phyloP scores from a whole-genome alignment of 2,329 filamentous ascomycete species.

The Ramichloridium luteum region DNA sequence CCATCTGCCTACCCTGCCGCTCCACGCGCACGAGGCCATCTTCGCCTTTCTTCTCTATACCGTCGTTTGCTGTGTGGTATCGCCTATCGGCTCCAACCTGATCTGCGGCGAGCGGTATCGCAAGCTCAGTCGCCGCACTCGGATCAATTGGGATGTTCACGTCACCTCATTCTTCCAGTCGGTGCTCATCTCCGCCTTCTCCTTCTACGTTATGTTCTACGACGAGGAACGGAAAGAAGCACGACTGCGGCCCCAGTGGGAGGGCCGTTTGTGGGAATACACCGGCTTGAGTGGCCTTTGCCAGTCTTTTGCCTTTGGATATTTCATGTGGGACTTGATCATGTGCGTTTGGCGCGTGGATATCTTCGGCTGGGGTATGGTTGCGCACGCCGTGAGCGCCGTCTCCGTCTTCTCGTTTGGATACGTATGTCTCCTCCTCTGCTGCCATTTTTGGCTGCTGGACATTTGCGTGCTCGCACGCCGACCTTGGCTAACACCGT shows the following conservation, averaged over 20 bases:
- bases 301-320: conserved; percentile 64
- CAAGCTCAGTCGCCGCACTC: conserved; percentile 48
- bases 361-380: conserved; percentile 63
- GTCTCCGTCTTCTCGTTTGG: conserved; percentile 64
- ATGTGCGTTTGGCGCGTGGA: conserved; percentile 56
- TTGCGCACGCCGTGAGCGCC: conserved; percentile 65
- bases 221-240: conserved; percentile 52
- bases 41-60: conserved; percentile 57
- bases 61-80: conserved; percentile 51
- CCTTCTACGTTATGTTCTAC: conserved; percentile 58
- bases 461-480: too few relatives aligned
- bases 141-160: conserved; percentile 75
- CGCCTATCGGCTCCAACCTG: conserved; percentile 51
- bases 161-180: conserved; percentile 75
- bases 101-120: conserved; percentile 54
- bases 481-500: too few relatives aligned
- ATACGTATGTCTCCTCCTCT: conserved; percentile 49
- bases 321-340: conserved; percentile 73
- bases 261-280: conserved; percentile 61
- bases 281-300: conserved; percentile 59
- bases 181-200: conserved; percentile 55
- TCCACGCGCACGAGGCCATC: conserved; percentile 67
- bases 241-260: conserved; percentile 43
- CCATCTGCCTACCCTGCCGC: conserved; percentile 52
- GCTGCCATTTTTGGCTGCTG: too few relatives aligned